Evolutionary conservation across 345 rosid species (phyloP).

Genomic region (Moringa oleifera): DNA sequence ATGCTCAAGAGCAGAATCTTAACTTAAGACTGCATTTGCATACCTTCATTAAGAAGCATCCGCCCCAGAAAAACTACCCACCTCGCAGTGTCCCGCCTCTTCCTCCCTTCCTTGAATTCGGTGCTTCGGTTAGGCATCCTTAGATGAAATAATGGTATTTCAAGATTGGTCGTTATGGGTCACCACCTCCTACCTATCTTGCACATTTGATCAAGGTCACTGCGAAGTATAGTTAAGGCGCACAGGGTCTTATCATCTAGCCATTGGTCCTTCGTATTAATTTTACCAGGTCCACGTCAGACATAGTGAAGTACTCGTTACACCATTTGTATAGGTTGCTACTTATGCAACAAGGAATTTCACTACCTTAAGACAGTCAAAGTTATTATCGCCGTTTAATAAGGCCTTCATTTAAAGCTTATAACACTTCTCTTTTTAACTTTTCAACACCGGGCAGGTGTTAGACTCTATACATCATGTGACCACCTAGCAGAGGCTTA

Average conservation of each 20-base stretch:
- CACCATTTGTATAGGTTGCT: too few species aligned
- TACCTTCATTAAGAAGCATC: not conserved
- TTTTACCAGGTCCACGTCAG: not conserved
- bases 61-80: not conserved
- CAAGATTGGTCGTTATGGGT: not conserved
- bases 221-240: not conserved
- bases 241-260: not conserved
- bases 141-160: too few species aligned
- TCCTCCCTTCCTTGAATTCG: too few species aligned
- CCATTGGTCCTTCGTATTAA: not conserved
- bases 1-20: too few species aligned
- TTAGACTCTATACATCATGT: not conserved
- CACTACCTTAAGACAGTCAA: not conserved
- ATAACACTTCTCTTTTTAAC: not conserved
- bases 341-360: not conserved
- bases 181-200: not conserved
- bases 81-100: not conserved
- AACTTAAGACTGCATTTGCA: constrained; percentile 8
- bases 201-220: not conserved
- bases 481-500: not conserved
- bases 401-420: not conserved
- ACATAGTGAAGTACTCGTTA: not conserved
- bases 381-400: not conserved
- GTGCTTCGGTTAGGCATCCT: too few species aligned
- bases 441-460: not conserved